phyloP scores from a whole-genome alignment of 805 yeast genomes.

The Starmerella lactis-condensi region DNA sequence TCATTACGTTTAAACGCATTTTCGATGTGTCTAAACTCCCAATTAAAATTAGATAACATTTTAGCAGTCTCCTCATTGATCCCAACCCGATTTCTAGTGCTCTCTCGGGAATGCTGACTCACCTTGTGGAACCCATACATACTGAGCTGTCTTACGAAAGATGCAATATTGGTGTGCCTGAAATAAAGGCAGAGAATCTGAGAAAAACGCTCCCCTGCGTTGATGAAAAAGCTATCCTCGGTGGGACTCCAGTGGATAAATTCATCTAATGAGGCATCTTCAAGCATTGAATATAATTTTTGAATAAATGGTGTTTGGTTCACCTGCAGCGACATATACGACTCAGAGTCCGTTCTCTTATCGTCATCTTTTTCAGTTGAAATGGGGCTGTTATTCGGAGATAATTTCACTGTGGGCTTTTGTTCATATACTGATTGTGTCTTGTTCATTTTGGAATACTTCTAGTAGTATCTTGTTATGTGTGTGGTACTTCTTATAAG shows the following conservation, averaged over 20 bases:
- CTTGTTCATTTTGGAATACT: too few relatives aligned
- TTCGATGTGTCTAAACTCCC: conserved; percentile 84
- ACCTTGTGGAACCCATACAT: conserved; percentile 90
- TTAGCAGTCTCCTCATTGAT: neutral
- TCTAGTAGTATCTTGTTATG: too few relatives aligned
- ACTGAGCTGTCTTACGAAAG: conserved; percentile 83
- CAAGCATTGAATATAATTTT: conserved; percentile 75
- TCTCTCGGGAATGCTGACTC: conserved; percentile 11
- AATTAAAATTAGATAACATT: conserved; percentile 18
- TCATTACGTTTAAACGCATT: conserved; percentile 70
- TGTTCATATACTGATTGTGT: too few relatives aligned
- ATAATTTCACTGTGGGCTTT: too few relatives aligned
- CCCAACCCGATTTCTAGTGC: conserved; percentile 4
- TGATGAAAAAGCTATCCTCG: conserved; percentile 55
- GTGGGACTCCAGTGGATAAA: conserved; percentile 71
- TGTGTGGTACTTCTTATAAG: too few relatives aligned
- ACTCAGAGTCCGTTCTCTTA: too few relatives aligned
- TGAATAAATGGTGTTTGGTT: conserved; percentile 59
- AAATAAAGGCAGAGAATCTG: conserved; percentile 54
- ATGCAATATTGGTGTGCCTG: conserved; percentile 85
- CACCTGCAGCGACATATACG: conserved; percentile 21
- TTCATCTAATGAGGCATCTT: conserved; percentile 51
- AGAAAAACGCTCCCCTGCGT: conserved; percentile 74
- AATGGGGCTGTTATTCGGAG: too few relatives aligned
- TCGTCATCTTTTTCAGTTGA: too few relatives aligned